Evolutionary conservation across 148 eudicot genomes (phyloP).

Genomic region (Rhododendron williamsianum): DNA sequence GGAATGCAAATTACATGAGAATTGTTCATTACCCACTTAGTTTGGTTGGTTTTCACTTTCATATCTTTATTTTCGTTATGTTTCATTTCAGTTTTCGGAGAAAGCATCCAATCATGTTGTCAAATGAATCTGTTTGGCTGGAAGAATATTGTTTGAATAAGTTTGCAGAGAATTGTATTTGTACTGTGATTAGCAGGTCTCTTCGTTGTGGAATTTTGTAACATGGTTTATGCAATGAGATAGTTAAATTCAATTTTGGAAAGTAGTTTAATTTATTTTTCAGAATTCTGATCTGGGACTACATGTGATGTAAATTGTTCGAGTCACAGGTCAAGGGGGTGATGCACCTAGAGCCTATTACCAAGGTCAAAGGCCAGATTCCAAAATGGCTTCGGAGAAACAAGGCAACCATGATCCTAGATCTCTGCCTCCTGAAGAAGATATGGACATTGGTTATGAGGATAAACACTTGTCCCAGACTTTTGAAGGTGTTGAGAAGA

Average conservation of each 20-base stretch:
- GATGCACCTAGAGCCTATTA: constrained; percentile 43
- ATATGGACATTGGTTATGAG: constrained; percentile 42
- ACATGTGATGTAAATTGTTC: neutral
- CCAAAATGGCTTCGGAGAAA: constrained; percentile 29
- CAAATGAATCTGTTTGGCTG: neutral
- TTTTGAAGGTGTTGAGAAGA: constrained; percentile 54
- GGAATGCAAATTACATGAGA: neutral
- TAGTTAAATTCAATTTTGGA: neutral
- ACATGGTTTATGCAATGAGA: neutral
- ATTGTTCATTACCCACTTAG: neutral
- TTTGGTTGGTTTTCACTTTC: neutral
- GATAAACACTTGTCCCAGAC: constrained; percentile 25
- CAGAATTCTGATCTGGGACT: neutral
- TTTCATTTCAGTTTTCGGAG: neutral
- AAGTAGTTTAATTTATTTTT: neutral
- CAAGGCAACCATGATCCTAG: constrained; percentile 34
- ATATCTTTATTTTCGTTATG: neutral
- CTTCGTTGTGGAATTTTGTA: neutral
- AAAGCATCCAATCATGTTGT: neutral
- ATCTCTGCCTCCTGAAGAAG: constrained; percentile 37
- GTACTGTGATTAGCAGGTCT: neutral
- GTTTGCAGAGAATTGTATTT: neutral
- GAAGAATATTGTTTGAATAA: neutral
- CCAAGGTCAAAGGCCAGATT: constrained; percentile 44
- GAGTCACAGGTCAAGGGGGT: constrained; percentile 37